Evolutionary conservation across 139 green algal genomes (phyloP).

Genomic region (Asterochloris erici): DNA sequence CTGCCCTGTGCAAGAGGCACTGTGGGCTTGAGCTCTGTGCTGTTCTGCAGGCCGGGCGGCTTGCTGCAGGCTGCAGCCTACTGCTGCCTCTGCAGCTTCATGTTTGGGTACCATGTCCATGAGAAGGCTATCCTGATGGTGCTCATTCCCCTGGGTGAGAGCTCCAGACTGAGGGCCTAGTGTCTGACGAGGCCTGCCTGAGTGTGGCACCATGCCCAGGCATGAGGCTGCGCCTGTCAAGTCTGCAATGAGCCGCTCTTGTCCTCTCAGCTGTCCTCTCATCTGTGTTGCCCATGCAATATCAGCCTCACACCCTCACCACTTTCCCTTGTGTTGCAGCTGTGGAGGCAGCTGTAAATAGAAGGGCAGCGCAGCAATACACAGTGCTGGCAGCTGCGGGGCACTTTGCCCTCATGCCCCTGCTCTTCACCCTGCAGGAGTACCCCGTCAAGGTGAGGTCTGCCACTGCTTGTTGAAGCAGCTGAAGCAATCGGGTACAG

Average conservation of each 20-base stretch:
- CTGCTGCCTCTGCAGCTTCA: conserved; percentile 71
- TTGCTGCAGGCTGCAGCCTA: conserved; percentile 29
- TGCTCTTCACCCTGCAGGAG: conserved; percentile 75
- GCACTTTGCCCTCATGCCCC: conserved; percentile 73
- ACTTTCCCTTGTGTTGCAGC: not conserved
- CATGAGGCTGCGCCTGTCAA: too few species aligned
- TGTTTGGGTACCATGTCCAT: conserved; percentile 95
- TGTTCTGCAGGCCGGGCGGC: not conserved
- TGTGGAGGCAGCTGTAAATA: conserved; percentile 32
- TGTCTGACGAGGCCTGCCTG: too few species aligned
- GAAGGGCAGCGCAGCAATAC: conserved; percentile 34
- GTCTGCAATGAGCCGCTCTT: too few species aligned
- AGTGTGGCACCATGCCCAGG: too few species aligned
- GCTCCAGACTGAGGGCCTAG: too few species aligned
- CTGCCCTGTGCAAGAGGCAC: conserved; percentile 39
- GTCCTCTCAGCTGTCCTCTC: too few species aligned
- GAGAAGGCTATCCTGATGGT: conserved; percentile 91
- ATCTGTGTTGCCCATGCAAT: too few species aligned
- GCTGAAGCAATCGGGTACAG: not conserved
- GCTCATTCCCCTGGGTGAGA: conserved; percentile 39
- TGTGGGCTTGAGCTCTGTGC: not conserved
- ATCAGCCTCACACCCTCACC: too few species aligned
- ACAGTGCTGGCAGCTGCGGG: conserved; percentile 49
- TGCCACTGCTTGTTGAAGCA: too few species aligned
- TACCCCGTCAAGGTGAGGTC: conserved; percentile 69